Percentiles rank a stretch among this genome's conserved stretches.
These are phyloP conservation scores for Daldinia loculata DNA, from an alignment of 495 filamentous ascomycete species.

Conservation along the genomic window DNA sequence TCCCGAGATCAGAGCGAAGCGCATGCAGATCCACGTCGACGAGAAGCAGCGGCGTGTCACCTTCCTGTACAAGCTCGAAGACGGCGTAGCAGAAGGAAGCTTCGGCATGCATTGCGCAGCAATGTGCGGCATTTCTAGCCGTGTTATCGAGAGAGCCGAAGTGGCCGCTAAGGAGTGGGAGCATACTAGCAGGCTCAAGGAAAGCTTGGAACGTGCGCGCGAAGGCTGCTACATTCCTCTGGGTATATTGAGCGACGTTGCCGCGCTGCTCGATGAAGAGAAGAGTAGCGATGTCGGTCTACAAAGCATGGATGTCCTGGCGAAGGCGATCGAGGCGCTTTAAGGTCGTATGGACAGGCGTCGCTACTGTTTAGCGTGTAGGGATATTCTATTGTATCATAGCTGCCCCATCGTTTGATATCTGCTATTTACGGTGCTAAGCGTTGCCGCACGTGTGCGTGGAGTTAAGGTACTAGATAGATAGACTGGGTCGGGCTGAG, in stretches of 20 bases:
- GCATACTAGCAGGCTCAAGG: conserved; percentile 87
- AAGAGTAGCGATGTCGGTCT: conserved; percentile 56
- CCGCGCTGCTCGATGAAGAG: conserved; percentile 74
- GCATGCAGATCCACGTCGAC: conserved; percentile 96
- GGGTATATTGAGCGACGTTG: conserved; percentile 91
- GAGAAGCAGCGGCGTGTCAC: conserved; percentile 83
- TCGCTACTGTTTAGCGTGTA: background rate
- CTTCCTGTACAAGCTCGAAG: conserved; percentile 94
- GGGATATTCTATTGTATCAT: background rate
- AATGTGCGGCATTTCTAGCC: conserved; percentile 92
- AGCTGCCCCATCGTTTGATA: background rate
- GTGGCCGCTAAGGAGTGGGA: conserved; percentile 94
- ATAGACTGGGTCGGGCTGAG: conserved; percentile 1
- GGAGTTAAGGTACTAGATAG: conserved; percentile 21
- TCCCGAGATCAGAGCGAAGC: conserved; percentile 82
- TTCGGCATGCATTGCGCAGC: conserved; percentile 99
- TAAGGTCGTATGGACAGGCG: conserved; percentile 43
- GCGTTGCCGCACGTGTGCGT: background rate
- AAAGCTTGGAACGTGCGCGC: conserved; percentile 83
- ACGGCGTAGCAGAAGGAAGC: conserved; percentile 94
- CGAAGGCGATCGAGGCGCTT: conserved; percentile 78
- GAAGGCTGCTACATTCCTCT: conserved; percentile 81
- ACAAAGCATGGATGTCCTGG: conserved; percentile 72
- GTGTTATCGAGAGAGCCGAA: conserved; percentile 87
- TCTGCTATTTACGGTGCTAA: background rate